Conservation (phyloP, 1,284 basidiomycete genomes). For the Ganoderma resinaceum region DNA sequence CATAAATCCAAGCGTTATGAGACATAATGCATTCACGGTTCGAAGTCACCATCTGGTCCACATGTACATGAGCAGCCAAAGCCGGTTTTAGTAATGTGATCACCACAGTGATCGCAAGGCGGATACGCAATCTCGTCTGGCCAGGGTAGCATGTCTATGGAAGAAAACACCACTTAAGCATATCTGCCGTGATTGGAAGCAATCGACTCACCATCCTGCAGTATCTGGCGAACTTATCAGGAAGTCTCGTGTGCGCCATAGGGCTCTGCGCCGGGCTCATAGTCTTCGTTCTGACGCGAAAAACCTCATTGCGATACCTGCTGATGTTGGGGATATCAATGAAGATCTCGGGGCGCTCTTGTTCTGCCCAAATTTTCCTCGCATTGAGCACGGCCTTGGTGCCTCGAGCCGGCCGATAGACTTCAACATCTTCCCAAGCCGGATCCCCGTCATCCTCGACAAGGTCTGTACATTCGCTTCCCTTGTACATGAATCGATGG, state of each 20-base stretch:
- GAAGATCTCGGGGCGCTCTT: background rate
- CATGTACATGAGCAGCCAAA: background rate
- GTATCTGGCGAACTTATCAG: background rate
- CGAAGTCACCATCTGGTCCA: too few species aligned
- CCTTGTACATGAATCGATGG: background rate
- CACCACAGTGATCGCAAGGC: background rate
- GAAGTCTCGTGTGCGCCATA: background rate
- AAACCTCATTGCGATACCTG: background rate
- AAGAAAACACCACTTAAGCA: background rate
- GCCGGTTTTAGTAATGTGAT: background rate
- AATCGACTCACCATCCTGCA: background rate
- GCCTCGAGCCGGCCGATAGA: background rate
- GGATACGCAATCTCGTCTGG: background rate
- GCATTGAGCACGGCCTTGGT: background rate
- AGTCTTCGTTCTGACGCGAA: slow-evolving; percentile 5
- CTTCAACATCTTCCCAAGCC: background rate
- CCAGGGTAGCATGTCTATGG: background rate
- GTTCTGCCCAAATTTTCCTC: background rate
- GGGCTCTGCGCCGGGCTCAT: slow-evolving; percentile 2
- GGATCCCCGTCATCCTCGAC: slow-evolving; percentile 3
- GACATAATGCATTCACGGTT: background rate
- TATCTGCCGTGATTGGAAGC: background rate
- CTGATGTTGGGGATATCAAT: slow-evolving; percentile 2
- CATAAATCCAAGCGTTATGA: background rate
- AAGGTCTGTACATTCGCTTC: background rate